Percentiles rank a stretch among this genome's conserved stretches.
Evolutionary conservation across 1,284 basidiomycete genomes (phyloP).

Genomic region (Marasmius fiardii): DNA sequence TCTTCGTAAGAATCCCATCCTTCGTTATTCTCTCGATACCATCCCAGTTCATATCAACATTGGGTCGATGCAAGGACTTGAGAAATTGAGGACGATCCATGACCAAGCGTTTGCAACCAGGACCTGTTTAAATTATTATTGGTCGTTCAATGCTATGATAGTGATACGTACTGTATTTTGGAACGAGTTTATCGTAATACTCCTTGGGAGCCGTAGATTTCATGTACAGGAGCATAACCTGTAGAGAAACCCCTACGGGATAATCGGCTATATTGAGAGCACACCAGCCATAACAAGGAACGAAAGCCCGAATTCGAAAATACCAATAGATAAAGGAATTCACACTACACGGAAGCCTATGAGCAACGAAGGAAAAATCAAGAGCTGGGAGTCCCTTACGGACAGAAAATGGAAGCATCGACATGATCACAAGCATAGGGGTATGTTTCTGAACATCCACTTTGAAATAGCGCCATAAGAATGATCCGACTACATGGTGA

Average conservation of each 20-base stretch:
- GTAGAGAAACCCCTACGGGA: neutral
- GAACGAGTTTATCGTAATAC: conserved; percentile 37
- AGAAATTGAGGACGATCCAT: conserved; percentile 31
- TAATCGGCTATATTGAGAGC: neutral
- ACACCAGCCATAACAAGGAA: too few species aligned
- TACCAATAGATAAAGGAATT: too few species aligned
- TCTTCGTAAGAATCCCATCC: conserved; percentile 33
- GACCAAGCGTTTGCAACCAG: conserved; percentile 36
- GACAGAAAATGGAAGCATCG: too few species aligned
- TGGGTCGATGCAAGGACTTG: conserved; percentile 33
- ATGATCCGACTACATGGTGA: neutral
- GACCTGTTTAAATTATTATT: conserved; percentile 25
- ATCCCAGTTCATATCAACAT: conserved; percentile 33
- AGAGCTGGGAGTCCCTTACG: too few species aligned
- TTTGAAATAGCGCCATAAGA: neutral
- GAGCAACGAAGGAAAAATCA: too few species aligned
- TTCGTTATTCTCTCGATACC: conserved; percentile 32
- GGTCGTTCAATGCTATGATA: conserved; percentile 20
- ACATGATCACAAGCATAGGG: too few species aligned
- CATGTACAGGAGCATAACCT: conserved; percentile 32
- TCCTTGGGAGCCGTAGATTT: conserved; percentile 31
- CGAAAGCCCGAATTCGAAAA: too few species aligned
- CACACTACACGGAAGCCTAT: too few species aligned
- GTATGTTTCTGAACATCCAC: too few species aligned
- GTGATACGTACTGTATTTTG: conserved; percentile 35